Base-by-base conservation (phyloP, 257 asterid genomes). In the Capsicum baccatum region DNA sequence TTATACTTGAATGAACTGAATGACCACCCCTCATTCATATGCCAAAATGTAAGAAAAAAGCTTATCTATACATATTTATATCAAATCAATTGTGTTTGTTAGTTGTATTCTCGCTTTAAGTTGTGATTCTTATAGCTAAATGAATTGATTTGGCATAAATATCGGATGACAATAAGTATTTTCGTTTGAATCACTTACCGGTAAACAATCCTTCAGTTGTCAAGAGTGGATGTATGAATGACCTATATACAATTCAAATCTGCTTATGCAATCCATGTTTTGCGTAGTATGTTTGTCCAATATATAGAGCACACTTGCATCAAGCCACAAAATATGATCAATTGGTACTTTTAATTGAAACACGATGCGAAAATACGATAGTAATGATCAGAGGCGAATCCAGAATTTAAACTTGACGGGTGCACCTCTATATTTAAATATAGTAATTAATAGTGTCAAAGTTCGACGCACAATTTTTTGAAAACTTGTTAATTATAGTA, bases 1-100 rank as follows among this genome's bases (percentile, higher is more conserved):
- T 71, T 71, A 47, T 71, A 47, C 58, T 71, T 71, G 79, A n/a
- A 71, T 47, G 79, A 52, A 47, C 10, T 9, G 58, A 73, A 73
- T 19, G 39, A 47, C 54, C 52, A 12, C 47, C 33, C 12, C n/a
- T 6, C 47, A 33, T 66, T 66, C 47, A 16, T 66, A 12, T 11
- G 9, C 71, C 16, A 64, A 64, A 26, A 33, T 64, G 71, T 9
- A 44, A 2, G 35, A 17, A 17, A 42, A 44, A 48, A 21, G 12
- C n/a, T 69, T 39, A 69, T 69, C 4, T 74, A 50, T 74, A 74
- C 60, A 74, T 74, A 60, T 50, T 12, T 3, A 74, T 73, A 73
- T 33, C 26, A 76, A 50, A 50, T 50, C 81, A 21, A 21, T 52
- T 11, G 60, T 74, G 9, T 74, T 50, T 50, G 19, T 50, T 37